phyloP scores from a whole-genome alignment of 164 flowering plant species.

The Annona squamosa region DNA sequence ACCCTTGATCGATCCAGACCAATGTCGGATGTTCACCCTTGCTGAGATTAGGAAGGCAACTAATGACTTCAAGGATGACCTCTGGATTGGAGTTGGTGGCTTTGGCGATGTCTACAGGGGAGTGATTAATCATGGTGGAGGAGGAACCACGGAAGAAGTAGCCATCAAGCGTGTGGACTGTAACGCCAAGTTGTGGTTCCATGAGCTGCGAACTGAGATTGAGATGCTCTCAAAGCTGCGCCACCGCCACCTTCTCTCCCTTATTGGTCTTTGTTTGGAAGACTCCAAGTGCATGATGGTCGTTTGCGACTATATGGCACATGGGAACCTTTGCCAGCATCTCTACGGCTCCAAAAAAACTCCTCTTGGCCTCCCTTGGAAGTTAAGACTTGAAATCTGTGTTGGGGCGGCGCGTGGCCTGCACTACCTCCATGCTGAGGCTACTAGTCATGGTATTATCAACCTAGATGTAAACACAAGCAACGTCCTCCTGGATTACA shows the following conservation, averaged over 20 bases:
- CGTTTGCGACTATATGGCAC: conserved; percentile 92
- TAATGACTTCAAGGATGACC: conserved; percentile 71
- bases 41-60: conserved; percentile 83
- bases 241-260: conserved; percentile 89
- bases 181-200: conserved; percentile 80
- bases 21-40: conserved; percentile 63
- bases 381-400: conserved; percentile 86
- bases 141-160: conserved; percentile 17
- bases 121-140: conserved; percentile 68
- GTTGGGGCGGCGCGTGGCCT: conserved; percentile 93
- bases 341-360: conserved; percentile 50
- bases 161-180: conserved; percentile 93
- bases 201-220: conserved; percentile 87
- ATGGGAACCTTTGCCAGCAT: conserved; percentile 86
- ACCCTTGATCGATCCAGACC: conserved; percentile 50
- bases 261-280: conserved; percentile 88
- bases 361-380: conserved; percentile 71
- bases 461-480: conserved; percentile 93
- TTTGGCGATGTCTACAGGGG: conserved; percentile 89
- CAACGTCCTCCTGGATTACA: conserved; percentile 81
- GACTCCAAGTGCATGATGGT: conserved; percentile 75
- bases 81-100: conserved; percentile 86
- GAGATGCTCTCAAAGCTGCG: conserved; percentile 96
- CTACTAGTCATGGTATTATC: conserved; percentile 65
- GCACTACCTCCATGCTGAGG: conserved; percentile 93